Evolutionary conservation across 768 basidiomycete species (phyloP), one percentile per base, ranked within the genome.

Genomic region (Suillus subaureus): DNA sequence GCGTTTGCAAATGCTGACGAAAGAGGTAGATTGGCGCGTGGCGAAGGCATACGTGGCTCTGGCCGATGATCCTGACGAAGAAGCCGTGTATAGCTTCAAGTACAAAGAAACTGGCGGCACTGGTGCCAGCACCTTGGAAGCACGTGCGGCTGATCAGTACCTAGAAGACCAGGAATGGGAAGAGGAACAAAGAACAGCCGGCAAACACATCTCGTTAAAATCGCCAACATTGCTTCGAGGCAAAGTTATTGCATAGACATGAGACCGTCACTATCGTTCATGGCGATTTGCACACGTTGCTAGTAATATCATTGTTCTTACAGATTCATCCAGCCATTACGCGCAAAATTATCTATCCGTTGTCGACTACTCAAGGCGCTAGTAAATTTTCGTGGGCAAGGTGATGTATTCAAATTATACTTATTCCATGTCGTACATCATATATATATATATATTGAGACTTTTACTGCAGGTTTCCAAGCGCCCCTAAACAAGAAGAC

Each of bases 131-230:
- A 67, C 64, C 43, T 64, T 87, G 62, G 87, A 86, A 69, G 80
- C 74, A 18, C 74, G 84, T 4, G 90, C 89, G 0, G 78, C 89
- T 35, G 82, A 83, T 64, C 78, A 72, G 52, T 92, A 90, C 73
- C 70, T 91, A 63, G 88, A 89, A 57, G 90, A 92, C 67, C 80
- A 82, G 2, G 88, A 90, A 66, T 92, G 90, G 90, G 91, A 91
- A 73, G 69, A 69, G 57, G 64, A 65, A 47, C 74, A 81, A 67
- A 75, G 77, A 60, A 77, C 70, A 65, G 78, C 60, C 63, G 78
- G 74, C 62, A 67, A 75, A 40, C 3, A 35, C 8, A 33, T 66
- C 43, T 31, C 40, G 18, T 42, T 61, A 7, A 28, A 43, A n/a
- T 35, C 28, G 9, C 15, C 26, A 4, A 15, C 58, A 37, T 23